Conservation (phyloP, 805 yeast species). For the Yarrowia keelungensis region DNA sequence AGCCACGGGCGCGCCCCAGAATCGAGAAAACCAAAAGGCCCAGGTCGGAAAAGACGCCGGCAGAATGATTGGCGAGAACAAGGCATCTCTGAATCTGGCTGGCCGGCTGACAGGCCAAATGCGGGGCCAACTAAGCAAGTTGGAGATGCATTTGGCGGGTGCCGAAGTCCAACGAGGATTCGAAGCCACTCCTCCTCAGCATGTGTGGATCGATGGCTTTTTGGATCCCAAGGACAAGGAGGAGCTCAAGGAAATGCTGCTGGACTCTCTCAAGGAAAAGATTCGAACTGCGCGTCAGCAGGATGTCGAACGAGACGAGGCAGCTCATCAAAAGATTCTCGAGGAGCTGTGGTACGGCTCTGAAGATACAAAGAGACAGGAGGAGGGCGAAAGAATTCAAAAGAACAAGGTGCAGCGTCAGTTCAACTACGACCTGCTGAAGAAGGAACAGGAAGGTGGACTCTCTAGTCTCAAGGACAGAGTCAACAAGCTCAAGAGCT, state of each 20-base stretch:
- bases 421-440: constrained; percentile 5
- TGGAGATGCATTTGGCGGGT: constrained; percentile 32
- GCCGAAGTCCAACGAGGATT: constrained; percentile 11
- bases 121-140: constrained; percentile 20
- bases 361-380: constrained; percentile 17
- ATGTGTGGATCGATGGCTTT: constrained; percentile 22
- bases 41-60: constrained; percentile 5
- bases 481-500: background rate
- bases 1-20: constrained; percentile 3
- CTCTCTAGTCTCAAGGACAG: background rate
- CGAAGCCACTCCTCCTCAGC: constrained; percentile 7
- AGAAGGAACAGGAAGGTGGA: constrained; percentile 5
- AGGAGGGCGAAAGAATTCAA: background rate
- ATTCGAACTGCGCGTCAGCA: constrained; percentile 2
- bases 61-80: constrained; percentile 12
- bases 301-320: constrained; percentile 3
- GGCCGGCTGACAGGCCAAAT: constrained; percentile 6
- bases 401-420: constrained; percentile 21
- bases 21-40: constrained; percentile 9
- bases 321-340: background rate
- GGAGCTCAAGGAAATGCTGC: constrained; percentile 1
- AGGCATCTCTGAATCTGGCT: constrained; percentile 16
- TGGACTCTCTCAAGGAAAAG: background rate
- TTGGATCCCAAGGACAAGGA: constrained; percentile 32
- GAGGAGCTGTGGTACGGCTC: constrained; percentile 28